Conservation (phyloP, 2,329 filamentous ascomycete genomes). For the Hortaea werneckii region DNA sequence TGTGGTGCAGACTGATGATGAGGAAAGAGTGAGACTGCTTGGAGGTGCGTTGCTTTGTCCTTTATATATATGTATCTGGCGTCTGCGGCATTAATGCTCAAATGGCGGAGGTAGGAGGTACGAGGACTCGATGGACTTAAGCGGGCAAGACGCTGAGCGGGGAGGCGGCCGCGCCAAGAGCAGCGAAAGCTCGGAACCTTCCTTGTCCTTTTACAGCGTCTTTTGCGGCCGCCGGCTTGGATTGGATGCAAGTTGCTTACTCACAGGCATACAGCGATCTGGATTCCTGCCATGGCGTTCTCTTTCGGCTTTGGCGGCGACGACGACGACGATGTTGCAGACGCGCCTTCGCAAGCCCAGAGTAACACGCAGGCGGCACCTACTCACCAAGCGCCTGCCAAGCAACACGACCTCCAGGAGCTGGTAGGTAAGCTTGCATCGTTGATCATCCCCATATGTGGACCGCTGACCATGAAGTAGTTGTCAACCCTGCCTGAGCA, state of each 20-base stretch:
- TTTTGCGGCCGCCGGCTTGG: too few species aligned
- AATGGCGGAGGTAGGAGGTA: too few species aligned
- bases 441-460: neutral
- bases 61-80: too few species aligned
- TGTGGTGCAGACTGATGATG: neutral
- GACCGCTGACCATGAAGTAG: conserved; percentile 24
- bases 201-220: too few species aligned
- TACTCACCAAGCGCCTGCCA: conserved; percentile 10
- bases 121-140: too few species aligned
- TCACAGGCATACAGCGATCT: too few species aligned
- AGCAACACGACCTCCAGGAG: conserved; percentile 33
- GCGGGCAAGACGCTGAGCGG: too few species aligned
- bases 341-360: neutral
- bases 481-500: conserved; percentile 57
- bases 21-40: neutral
- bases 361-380: neutral
- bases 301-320: conserved; percentile 51
- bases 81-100: too few species aligned
- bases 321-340: conserved; percentile 24
- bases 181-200: too few species aligned
- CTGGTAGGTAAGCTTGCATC: conserved; percentile 33
- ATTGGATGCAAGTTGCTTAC: too few species aligned
- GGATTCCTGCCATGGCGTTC: conserved; percentile 29
- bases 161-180: too few species aligned
- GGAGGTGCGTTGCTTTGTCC: too few species aligned